These are phyloP conservation scores for Starmerella powellii DNA, from an alignment of 805 yeast species.

Conservation along the genomic window DNA sequence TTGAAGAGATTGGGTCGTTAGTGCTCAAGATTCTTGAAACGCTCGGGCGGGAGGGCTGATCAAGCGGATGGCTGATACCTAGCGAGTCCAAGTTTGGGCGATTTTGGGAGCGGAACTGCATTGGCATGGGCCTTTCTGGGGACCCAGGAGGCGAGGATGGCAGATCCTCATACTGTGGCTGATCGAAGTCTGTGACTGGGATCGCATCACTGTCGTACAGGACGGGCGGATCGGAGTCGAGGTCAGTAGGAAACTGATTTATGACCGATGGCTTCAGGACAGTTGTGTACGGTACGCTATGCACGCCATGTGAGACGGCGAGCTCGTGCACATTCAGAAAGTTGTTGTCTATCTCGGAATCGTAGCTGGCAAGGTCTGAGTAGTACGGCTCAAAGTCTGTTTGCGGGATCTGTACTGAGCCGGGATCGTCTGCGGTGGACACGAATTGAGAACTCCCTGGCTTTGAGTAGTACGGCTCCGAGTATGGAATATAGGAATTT, in stretches of 20 bases:
- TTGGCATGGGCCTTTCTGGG: conserved; percentile 11
- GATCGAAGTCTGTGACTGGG: neutral
- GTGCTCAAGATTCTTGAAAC: conserved; percentile 3
- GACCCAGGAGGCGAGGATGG: conserved; percentile 23
- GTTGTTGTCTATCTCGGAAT: conserved; percentile 46
- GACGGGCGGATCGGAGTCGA: conserved; percentile 8
- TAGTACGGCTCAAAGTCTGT: conserved; percentile 40
- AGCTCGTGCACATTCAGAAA: conserved; percentile 47
- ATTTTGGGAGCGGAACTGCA: conserved; percentile 4
- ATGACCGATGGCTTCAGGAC: neutral
- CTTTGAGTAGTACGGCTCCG: neutral
- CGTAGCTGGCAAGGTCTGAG: conserved; percentile 35
- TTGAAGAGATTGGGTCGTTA: too few species aligned
- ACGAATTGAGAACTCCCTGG: neutral
- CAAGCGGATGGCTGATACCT: conserved; percentile 14
- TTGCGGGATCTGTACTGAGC: conserved; percentile 38
- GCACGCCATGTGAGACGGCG: conserved; percentile 40
- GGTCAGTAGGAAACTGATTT: conserved; percentile 1
- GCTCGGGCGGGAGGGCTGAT: conserved; percentile 10
- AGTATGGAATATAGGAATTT: neutral
- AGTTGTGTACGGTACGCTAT: neutral
- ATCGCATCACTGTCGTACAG: neutral
- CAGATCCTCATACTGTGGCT: conserved; percentile 10
- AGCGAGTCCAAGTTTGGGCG: conserved; percentile 15
- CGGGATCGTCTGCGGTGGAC: conserved; percentile 9